Conservation (phyloP, 106 monocot species). For the Dioscorea zingiberensis region DNA sequence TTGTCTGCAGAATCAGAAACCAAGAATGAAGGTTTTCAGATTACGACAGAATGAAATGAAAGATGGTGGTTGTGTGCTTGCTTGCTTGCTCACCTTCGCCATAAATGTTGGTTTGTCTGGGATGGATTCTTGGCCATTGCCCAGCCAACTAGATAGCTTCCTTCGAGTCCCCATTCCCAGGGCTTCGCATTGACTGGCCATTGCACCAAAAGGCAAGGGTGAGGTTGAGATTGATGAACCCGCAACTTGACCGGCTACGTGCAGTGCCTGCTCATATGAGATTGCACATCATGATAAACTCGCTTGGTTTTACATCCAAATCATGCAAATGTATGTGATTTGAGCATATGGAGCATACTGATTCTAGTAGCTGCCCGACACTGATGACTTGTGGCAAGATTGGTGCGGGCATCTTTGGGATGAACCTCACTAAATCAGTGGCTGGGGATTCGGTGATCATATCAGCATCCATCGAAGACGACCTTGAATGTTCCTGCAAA, state of each 20-base stretch:
- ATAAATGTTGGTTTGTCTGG: conserved; percentile 9
- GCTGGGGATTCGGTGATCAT: conserved; percentile 30
- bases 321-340: too few species aligned
- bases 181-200: conserved; percentile 90
- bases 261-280: conserved; percentile 52
- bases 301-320: too few species aligned
- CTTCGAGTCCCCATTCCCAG: conserved; percentile 74
- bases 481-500: conserved; percentile 53
- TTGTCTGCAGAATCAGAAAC: not conserved
- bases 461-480: conserved; percentile 63
- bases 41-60: not conserved
- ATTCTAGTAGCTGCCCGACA: conserved; percentile 91
- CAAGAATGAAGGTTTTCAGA: not conserved
- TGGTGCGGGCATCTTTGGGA: conserved; percentile 28
- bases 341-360: conserved; percentile 35
- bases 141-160: conserved; percentile 90
- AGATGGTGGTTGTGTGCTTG: not conserved
- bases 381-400: conserved; percentile 53
- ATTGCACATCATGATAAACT: not conserved
- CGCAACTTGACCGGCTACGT: conserved; percentile 89
- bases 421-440: conserved; percentile 31
- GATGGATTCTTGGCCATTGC: conserved; percentile 41
- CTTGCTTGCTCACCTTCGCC: conserved; percentile 30
- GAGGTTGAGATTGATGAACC: conserved; percentile 82
- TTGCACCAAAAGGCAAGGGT: conserved; percentile 80